Conservation (phyloP, 352 stramenopile genomes). For the Aphanomyces invadans region DNA sequence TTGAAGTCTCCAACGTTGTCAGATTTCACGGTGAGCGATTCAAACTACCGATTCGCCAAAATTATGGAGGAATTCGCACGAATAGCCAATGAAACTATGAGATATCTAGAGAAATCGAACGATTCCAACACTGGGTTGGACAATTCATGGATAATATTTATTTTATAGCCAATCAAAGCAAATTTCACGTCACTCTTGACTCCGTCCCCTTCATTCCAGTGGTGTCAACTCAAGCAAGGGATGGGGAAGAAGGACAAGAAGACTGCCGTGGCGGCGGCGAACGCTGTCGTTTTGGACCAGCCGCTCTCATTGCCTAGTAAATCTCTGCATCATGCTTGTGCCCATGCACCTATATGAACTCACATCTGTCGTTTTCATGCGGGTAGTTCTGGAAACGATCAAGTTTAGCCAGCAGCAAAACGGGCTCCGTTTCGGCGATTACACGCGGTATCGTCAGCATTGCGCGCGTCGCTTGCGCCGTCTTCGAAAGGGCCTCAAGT, state of each 20-base stretch:
- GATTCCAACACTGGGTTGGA: background rate
- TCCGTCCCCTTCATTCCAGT: background rate
- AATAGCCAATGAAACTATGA: no score
- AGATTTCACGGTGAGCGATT: background rate
- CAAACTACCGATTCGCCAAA: background rate
- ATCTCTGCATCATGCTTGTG: background rate
- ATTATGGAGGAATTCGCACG: no score
- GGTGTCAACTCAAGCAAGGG: constrained; percentile 6
- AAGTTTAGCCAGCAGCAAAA: constrained; percentile 87
- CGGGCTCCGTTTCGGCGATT: constrained; percentile 83
- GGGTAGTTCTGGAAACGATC: constrained; percentile 74
- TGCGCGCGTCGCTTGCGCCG: constrained; percentile 78
- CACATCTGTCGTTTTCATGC: background rate
- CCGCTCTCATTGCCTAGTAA: constrained; percentile 18
- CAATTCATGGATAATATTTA: background rate
- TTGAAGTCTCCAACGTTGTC: background rate
- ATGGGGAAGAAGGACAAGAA: constrained; percentile 24
- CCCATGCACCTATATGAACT: background rate
- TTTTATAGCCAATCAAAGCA: constrained; percentile 9
- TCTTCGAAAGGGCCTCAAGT: constrained; percentile 83
- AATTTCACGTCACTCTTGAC: background rate
- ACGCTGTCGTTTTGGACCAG: constrained; percentile 3
- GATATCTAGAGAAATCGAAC: background rate
- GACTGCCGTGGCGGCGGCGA: background rate
- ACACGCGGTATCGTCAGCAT: constrained; percentile 88